Conservation (phyloP, 805 yeast genomes). For the Candida tibetensis region DNA sequence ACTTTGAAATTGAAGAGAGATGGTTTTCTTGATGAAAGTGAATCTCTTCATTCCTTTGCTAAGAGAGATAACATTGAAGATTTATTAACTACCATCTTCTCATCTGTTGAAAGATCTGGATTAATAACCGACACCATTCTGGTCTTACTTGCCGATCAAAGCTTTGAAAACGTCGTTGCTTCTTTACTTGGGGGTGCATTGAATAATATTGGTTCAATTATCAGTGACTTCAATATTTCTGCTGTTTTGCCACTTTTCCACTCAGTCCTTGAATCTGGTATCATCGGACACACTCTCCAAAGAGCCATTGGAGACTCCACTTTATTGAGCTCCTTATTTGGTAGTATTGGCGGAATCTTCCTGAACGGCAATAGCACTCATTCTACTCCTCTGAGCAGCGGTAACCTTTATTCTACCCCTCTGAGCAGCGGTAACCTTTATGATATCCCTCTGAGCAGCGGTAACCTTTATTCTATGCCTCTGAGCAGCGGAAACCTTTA, state of each 20-base stretch:
- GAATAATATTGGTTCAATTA: conserved; percentile 16
- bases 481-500: no score
- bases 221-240: conserved; percentile 16
- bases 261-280: conserved; percentile 22
- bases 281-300: conserved; percentile 20
- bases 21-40: not conserved
- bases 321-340: conserved; percentile 21
- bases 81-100: conserved; percentile 27
- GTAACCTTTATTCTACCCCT: no score
- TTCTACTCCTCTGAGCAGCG: no score
- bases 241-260: conserved; percentile 19
- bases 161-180: conserved; percentile 24
- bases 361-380: no score
- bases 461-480: no score
- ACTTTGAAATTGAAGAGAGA: no score
- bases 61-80: conserved; percentile 32
- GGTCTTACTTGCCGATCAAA: conserved; percentile 20
- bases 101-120: conserved; percentile 26
- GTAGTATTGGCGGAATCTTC: conserved; percentile 20
- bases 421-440: no score
- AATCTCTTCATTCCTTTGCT: conserved; percentile 1
- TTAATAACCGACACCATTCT: conserved; percentile 23
- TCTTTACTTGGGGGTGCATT: conserved; percentile 22
- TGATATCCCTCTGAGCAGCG: no score
- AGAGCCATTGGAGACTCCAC: conserved; percentile 21